Evolutionary conservation across 768 basidiomycete genomes (phyloP).

Genomic region (Boletellus sp.): DNA sequence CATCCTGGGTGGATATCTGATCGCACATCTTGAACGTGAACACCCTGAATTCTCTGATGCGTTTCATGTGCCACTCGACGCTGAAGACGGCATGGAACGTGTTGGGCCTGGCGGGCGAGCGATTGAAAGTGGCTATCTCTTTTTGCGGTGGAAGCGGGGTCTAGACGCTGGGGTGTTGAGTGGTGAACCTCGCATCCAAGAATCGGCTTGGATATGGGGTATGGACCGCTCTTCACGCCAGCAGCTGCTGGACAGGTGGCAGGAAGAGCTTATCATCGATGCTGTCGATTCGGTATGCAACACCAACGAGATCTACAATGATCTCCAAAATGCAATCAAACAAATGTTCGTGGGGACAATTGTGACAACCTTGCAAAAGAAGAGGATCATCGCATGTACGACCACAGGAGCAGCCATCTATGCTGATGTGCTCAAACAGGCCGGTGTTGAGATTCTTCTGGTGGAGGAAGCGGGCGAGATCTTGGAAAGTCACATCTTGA

Average conservation of each 20-base stretch:
- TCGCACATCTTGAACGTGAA: constrained; percentile 51
- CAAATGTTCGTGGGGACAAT: constrained; percentile 36
- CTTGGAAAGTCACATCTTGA: constrained; percentile 63
- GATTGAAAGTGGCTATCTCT: constrained; percentile 44
- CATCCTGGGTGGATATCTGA: constrained; percentile 29
- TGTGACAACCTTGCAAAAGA: constrained; percentile 36
- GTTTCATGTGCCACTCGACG: constrained; percentile 38
- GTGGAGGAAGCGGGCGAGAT: constrained; percentile 78
- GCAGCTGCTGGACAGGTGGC: constrained; percentile 34
- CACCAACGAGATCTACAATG: constrained; percentile 40
- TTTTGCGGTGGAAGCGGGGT: constrained; percentile 46
- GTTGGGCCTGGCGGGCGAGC: constrained; percentile 45
- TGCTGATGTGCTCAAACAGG: constrained; percentile 41
- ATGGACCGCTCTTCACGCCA: constrained; percentile 33
- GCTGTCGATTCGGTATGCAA: constrained; percentile 35
- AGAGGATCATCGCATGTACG: constrained; percentile 65
- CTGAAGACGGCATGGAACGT: constrained; percentile 40
- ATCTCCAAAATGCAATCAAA: constrained; percentile 31
- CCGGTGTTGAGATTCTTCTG: constrained; percentile 49
- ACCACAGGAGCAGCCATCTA: constrained; percentile 71
- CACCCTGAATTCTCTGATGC: constrained; percentile 42
- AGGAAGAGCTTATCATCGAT: constrained; percentile 33
- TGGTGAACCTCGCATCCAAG: constrained; percentile 19
- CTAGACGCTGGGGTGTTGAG: constrained; percentile 43
- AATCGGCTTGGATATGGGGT: constrained; percentile 34